Evolutionary conservation across 2,329 filamentous ascomycete species (phyloP), one percentile per base, ranked within the genome.

Genomic region (Colletotrichum cordylinicola): DNA sequence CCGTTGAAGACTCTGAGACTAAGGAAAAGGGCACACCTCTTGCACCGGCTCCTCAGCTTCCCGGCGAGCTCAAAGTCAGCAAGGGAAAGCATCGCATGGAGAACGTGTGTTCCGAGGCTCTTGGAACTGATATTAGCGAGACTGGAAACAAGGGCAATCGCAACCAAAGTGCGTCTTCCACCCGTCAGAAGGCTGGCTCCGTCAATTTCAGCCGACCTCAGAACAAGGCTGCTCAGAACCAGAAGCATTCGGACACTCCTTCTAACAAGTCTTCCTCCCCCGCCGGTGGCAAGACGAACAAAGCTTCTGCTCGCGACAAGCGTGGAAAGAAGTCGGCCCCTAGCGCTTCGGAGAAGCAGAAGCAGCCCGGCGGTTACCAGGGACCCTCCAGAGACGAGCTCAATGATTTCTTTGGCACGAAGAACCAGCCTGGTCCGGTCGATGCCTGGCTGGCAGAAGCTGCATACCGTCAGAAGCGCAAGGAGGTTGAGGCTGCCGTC

Each of bases 191-290:
- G 61, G 5, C 9, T 18, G 33, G 56, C 35, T 31, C 39, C 61
- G 56, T 73, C 58, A 76, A 76, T 35, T 76, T 76, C 56, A 76
- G 70, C 56, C 55, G 74, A n/a, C 68, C 72, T 48, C 67, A 68
- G 37, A 52, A 16, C 16, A 68, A 64, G 27, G 24, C 58, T 8
- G 6, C 9, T 3, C 55, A 16, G 8, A 37, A 16, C 18, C 24
- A 58, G 10, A 60, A 61, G 18, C 43, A 67, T 56, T 37, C 39
- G 12, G 18, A 61, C 12, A 15, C 29, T 35, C 4, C 33, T 16
- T 29, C 33, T 8, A 48, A 74, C 29, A 67, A 16, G 33, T 52
- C 37, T 18, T 13, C 15, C 48, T 37, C 64, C 12, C 24, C 7
- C 7, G 24, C 33, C 15, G 24, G 35, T 43, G 62, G 56, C 33